phyloP scores from a whole-genome alignment of 1,284 basidiomycete species.

The Cutaneotrichosporon dermatis region DNA sequence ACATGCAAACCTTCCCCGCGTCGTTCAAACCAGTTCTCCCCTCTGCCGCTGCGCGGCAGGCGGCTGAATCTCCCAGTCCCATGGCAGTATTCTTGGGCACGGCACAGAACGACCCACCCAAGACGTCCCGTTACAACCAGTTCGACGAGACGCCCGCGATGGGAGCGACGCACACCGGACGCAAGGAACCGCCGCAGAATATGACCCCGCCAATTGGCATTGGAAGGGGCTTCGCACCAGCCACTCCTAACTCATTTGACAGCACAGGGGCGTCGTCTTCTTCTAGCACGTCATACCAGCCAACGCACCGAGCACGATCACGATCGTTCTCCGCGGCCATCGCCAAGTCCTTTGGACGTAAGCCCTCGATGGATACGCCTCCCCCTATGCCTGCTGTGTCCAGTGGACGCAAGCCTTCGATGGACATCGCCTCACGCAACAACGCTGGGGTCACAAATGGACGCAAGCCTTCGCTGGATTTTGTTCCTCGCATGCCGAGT shows the following conservation, averaged over 20 bases:
- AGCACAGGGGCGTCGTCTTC: neutral
- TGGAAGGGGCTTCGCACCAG: neutral
- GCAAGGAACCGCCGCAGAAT: too few relatives aligned
- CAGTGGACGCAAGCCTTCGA: neutral
- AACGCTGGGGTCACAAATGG: neutral
- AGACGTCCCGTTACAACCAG: neutral
- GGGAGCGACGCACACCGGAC: too few relatives aligned
- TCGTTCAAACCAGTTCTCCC: neutral
- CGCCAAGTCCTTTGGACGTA: conserved; percentile 21
- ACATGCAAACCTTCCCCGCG: neutral
- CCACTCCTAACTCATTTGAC: neutral
- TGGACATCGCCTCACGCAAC: neutral
- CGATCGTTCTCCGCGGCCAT: conserved; percentile 39
- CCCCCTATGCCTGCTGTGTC: conserved; percentile 1
- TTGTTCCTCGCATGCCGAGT: too few relatives aligned
- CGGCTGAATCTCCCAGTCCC: neutral
- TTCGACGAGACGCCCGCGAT: neutral
- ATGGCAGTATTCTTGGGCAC: neutral
- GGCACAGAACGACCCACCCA: neutral
- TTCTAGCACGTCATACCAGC: neutral
- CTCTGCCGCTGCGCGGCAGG: neutral
- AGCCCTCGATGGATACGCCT: conserved; percentile 2
- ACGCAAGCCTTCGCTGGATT: neutral
- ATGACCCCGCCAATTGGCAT: too few relatives aligned
- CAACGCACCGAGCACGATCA: conserved; percentile 14